Evolutionary conservation across 208 protist species (phyloP).

Genomic region (Histomonas meleagridis): DNA sequence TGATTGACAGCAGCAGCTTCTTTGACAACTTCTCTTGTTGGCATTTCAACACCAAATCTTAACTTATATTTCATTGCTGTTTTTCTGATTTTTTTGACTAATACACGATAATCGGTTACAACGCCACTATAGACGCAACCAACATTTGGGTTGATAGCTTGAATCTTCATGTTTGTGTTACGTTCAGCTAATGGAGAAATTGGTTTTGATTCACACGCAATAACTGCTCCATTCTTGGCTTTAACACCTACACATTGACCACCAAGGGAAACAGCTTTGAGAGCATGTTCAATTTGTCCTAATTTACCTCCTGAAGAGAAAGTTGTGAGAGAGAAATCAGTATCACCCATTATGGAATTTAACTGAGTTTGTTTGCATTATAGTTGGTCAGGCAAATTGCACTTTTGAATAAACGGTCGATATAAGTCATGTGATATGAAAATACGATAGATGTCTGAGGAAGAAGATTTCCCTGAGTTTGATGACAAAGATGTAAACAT

Average conservation of each 20-base stretch:
- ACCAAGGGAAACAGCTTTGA: constrained; percentile 73
- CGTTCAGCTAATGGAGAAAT: constrained; percentile 75
- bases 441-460: too few species aligned
- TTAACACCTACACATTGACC: constrained; percentile 74
- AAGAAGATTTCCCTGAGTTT: too few species aligned
- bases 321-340: constrained; percentile 92
- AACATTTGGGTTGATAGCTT: constrained; percentile 2
- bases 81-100: neutral
- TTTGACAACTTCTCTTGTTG: constrained; percentile 31
- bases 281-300: constrained; percentile 98
- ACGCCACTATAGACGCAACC: constrained; percentile 80
- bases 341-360: constrained; percentile 28
- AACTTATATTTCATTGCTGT: neutral
- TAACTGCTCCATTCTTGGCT: constrained; percentile 91
- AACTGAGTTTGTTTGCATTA: neutral
- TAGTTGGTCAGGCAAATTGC: neutral
- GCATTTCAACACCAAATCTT: neutral
- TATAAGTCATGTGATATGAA: too few species aligned
- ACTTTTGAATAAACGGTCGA: too few species aligned
- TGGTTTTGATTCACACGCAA: constrained; percentile 96
- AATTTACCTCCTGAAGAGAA: constrained; percentile 98
- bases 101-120: constrained; percentile 82
- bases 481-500: too few species aligned
- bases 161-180: neutral
- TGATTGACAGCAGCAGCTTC: neutral